Conservation (phyloP, 2,329 filamentous ascomycete species). For the Ophiostoma sp. region DNA sequence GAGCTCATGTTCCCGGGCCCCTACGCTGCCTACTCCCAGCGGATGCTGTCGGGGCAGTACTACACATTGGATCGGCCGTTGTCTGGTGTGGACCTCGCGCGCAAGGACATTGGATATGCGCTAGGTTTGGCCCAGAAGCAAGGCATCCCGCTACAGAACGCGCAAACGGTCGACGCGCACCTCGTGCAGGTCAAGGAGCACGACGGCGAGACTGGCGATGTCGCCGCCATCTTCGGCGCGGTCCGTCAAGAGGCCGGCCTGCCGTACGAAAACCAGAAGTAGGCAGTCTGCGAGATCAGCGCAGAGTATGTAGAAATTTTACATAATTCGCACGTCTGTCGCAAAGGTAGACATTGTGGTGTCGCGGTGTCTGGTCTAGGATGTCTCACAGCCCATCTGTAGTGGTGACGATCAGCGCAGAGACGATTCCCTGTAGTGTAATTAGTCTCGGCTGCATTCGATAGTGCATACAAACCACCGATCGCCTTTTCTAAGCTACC, state of each 20-base stretch:
- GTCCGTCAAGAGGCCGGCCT: constrained; percentile 69
- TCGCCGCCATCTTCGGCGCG: constrained; percentile 77
- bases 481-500: neutral
- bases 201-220: constrained; percentile 64
- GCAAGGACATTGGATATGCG: constrained; percentile 77
- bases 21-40: constrained; percentile 66
- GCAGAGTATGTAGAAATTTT: neutral
- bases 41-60: constrained; percentile 73
- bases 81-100: constrained; percentile 74
- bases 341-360: neutral
- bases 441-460: neutral
- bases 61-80: constrained; percentile 74
- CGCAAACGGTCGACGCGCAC: constrained; percentile 64
- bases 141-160: constrained; percentile 58
- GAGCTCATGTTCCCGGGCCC: constrained; percentile 69
- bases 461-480: neutral
- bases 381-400: neutral
- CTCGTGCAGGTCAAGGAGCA: constrained; percentile 63
- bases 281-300: neutral
- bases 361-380: neutral
- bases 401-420: neutral
- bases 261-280: constrained; percentile 59
- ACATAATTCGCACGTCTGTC: neutral
- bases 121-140: constrained; percentile 56
- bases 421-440: constrained; percentile 30